Evolutionary conservation across 2,329 filamentous ascomycete genomes (phyloP).

Genomic region (Graphium sp.): DNA sequence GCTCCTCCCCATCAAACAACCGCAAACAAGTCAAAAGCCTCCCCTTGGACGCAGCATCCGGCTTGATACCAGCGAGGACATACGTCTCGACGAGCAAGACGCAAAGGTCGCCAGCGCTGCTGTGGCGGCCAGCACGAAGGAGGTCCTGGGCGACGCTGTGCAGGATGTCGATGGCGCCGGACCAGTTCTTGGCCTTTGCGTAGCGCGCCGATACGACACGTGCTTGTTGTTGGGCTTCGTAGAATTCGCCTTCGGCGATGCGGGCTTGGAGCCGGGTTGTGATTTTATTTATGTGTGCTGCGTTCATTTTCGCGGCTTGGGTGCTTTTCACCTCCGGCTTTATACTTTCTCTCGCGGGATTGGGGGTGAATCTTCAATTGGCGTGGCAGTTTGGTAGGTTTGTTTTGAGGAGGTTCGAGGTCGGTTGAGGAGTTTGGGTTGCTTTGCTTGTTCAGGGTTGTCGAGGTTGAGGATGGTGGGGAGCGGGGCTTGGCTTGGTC

Average conservation of each 20-base stretch:
- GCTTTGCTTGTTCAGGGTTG: too few species aligned
- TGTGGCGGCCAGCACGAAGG: constrained; percentile 81
- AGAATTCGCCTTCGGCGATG: constrained; percentile 82
- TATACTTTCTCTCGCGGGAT: too few species aligned
- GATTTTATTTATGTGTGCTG: constrained; percentile 39
- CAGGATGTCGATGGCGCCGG: constrained; percentile 74
- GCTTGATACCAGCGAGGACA: constrained; percentile 66
- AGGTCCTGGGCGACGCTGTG: constrained; percentile 71
- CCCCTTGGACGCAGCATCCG: constrained; percentile 58
- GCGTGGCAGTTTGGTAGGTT: too few species aligned
- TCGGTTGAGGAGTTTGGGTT: too few species aligned
- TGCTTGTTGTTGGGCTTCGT: constrained; percentile 97
- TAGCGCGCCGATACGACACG: constrained; percentile 90
- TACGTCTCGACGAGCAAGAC: constrained; percentile 83
- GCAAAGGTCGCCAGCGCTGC: constrained; percentile 79
- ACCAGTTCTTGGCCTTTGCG: constrained; percentile 73
- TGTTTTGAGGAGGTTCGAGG: too few species aligned
- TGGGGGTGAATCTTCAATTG: too few species aligned
- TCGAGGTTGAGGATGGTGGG: too few species aligned
- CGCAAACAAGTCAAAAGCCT: constrained; percentile 63
- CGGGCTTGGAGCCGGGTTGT: constrained; percentile 60
- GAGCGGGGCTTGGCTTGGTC: too few species aligned
- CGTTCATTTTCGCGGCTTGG: constrained; percentile 8
- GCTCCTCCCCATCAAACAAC: constrained; percentile 68
- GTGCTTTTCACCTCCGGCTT: too few species aligned